Evolutionary conservation across 768 basidiomycete species (phyloP).

Genomic region (Cystofilobasidium macerans): DNA sequence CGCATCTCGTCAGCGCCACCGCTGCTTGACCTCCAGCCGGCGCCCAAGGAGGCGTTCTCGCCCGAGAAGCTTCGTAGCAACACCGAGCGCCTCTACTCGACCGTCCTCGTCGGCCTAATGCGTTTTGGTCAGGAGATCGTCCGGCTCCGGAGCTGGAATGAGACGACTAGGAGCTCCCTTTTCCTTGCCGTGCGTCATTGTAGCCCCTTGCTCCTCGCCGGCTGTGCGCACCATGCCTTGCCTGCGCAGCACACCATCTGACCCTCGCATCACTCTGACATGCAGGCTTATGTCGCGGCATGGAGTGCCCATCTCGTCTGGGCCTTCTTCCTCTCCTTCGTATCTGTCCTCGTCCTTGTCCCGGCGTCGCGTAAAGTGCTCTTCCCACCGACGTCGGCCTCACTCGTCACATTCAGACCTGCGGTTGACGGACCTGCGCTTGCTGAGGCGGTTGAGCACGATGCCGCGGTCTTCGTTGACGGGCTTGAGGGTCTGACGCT

Average conservation of each 20-base stretch:
- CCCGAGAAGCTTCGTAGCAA: constrained; percentile 43
- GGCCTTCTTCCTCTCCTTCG: constrained; percentile 36
- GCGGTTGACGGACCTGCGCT: too few species aligned
- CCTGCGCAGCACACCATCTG: background rate
- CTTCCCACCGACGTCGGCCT: constrained; percentile 40
- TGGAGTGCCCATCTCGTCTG: constrained; percentile 41
- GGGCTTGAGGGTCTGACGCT: constrained; percentile 32
- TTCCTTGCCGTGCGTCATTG: constrained; percentile 27
- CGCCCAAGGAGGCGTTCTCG: constrained; percentile 42
- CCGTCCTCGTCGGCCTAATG: constrained; percentile 38
- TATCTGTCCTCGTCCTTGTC: constrained; percentile 40
- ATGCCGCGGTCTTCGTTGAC: background rate
- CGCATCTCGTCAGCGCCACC: constrained; percentile 28
- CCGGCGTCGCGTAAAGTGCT: constrained; percentile 37
- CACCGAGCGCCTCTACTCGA: constrained; percentile 42
- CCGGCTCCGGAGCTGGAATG: constrained; percentile 42
- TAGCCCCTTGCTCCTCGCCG: background rate
- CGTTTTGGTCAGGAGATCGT: constrained; percentile 39
- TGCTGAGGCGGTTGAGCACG: constrained; percentile 8
- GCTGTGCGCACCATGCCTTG: too few species aligned
- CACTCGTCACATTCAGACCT: too few species aligned
- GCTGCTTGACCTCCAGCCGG: constrained; percentile 41
- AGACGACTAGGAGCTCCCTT: constrained; percentile 36
- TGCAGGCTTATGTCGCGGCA: constrained; percentile 37
- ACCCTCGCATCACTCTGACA: too few species aligned